Conservation (phyloP, 2,329 filamentous ascomycete species). For the Helotiales sp. region DNA sequence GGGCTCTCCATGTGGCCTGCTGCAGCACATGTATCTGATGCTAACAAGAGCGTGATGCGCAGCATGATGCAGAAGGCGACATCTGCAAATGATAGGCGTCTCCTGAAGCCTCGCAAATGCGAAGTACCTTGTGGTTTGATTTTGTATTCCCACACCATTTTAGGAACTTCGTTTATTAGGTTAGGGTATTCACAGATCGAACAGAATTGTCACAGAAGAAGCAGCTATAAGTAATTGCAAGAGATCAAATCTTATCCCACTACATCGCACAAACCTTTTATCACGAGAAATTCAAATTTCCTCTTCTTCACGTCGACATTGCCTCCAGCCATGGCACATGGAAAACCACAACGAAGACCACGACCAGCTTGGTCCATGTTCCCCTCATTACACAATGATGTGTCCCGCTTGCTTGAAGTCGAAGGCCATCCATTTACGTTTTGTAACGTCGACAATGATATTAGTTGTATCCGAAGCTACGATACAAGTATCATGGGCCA, state of each 20-base stretch:
- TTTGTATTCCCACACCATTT: conserved; percentile 10
- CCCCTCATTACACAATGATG: conserved; percentile 42
- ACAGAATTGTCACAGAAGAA: neutral
- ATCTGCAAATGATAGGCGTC: neutral
- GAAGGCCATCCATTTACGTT: conserved; percentile 44
- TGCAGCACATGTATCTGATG: neutral
- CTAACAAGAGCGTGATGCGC: neutral
- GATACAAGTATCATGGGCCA: conserved; percentile 51
- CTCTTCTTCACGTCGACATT: neutral
- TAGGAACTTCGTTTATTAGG: neutral
- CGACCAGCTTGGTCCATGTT: conserved; percentile 43
- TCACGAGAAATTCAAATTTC: neutral
- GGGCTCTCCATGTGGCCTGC: neutral
- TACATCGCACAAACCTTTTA: neutral
- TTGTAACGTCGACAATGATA: conserved; percentile 39
- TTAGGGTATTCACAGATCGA: neutral
- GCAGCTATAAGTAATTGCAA: neutral
- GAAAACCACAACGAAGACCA: conserved; percentile 11
- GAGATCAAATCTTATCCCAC: neutral
- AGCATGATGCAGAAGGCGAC: neutral
- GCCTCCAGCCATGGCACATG: neutral
- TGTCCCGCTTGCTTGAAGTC: conserved; percentile 41
- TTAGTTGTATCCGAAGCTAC: conserved; percentile 35
- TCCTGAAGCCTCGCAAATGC: neutral
- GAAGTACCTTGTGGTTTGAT: neutral